A percentile compares a stretch with the other conserved stretches of the same genome.
These are phyloP conservation scores for Prunus salicina DNA, from an alignment of 306 rosid genomes.

Conservation along the genomic window DNA sequence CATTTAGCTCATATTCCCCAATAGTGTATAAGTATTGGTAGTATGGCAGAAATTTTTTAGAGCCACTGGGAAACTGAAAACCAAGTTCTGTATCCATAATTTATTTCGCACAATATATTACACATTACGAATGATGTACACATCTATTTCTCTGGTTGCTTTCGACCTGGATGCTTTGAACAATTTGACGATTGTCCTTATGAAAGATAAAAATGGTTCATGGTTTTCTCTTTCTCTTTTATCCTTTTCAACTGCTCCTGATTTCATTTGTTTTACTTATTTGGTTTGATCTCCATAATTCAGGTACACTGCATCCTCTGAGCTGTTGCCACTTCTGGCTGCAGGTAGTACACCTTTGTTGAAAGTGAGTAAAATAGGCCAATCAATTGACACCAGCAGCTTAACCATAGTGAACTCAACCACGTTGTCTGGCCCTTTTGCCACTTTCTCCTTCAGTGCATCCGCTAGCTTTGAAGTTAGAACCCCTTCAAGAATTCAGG, in stretches of 20 bases:
- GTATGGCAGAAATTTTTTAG: not conserved
- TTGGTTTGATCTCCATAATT: slow-evolving; percentile 10
- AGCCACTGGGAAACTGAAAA: not conserved
- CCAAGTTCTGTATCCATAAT: not conserved
- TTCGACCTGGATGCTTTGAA: slow-evolving; percentile 16
- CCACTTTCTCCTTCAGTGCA: slow-evolving; percentile 71
- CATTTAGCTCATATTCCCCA: not conserved
- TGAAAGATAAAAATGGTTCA: slow-evolving; percentile 1
- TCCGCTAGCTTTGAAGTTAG: slow-evolving; percentile 88
- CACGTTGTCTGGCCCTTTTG: slow-evolving; percentile 67
- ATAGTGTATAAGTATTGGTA: not conserved
- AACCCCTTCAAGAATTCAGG: slow-evolving; percentile 89
- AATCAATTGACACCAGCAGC: slow-evolving; percentile 59
- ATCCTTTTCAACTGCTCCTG: not conserved
- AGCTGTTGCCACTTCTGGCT: slow-evolving; percentile 87
- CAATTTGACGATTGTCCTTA: not conserved
- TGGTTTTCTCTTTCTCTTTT: not conserved
- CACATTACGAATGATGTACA: not conserved
- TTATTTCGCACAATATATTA: not conserved
- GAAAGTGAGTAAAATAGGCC: slow-evolving; percentile 71
- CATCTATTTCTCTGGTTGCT: slow-evolving; percentile 10
- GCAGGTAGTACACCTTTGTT: slow-evolving; percentile 68
- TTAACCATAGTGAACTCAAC: slow-evolving; percentile 59
- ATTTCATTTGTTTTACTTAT: slow-evolving; percentile 8
- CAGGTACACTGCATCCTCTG: slow-evolving; percentile 95